Evolutionary conservation across 345 rosid genomes (phyloP), one percentile per base, ranked within the genome.

Genomic region (Lepidium aucheri): DNA sequence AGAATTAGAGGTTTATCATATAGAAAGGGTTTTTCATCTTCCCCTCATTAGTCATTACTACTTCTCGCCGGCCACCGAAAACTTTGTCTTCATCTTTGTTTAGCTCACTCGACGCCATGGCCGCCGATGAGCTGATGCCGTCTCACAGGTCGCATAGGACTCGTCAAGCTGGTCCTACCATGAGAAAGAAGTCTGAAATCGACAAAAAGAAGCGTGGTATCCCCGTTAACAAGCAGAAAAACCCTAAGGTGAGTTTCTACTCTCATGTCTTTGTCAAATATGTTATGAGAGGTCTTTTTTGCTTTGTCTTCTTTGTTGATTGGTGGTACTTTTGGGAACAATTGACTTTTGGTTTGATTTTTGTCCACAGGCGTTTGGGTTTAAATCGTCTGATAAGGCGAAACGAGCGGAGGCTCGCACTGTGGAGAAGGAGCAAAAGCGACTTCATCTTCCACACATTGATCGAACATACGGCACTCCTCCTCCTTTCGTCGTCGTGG

Each of bases 381-480:
- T 83, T 62, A 74, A 49, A 12, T 94, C 99, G 15, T 67, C 80
- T 51, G 78, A 72, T 17, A 88, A 81, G 77, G 93, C 89, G 35
- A 83, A 86, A 84, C 76, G 81, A 8, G 63, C 82, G 64, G 84
- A 86, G 74, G 62, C 85, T 10, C 95, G 83, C 8, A 14, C 92
- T 8, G 84, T 74, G n/a, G 99, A 94, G 78, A 88, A 85, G 79
- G 96, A 94, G 73, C 97, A 94, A 77, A 78, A 84, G 5, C 74
- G 86, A 72, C 86, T 88, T 77, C 99, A 84, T 74, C 40, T 90
- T 44, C 97, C 97, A 1, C 63, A 71, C 3, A 83, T 85, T 43
- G 96, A 94, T 73, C 89, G 96, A 53, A 77, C 89, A 65, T 90
- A 90, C 17, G 88, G 96, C 7, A 91, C 83, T 68, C 81, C 86